A percentile compares a stretch with the other conserved stretches of the same genome.
phyloP scores from a whole-genome alignment of 2,329 filamentous ascomycete genomes.

The Xylariales sp. region DNA sequence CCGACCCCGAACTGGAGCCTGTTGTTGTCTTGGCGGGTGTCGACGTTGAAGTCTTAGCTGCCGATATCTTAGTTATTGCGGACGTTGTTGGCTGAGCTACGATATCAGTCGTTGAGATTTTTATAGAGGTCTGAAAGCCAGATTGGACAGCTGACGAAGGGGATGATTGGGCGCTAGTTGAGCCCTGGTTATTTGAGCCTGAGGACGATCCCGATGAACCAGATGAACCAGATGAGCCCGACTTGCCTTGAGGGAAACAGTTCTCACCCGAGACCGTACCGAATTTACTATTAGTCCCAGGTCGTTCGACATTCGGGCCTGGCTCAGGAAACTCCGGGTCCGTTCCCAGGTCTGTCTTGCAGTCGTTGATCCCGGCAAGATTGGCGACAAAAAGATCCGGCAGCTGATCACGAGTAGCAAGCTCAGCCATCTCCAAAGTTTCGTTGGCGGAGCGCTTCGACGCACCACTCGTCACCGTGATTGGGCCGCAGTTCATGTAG shows the following conservation, averaged over 20 bases:
- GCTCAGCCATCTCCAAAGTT: slow-evolving; percentile 34
- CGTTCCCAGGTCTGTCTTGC: slow-evolving; percentile 48
- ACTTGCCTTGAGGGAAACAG: slow-evolving; percentile 23
- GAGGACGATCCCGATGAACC: slow-evolving; percentile 12
- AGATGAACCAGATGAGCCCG: slow-evolving; percentile 10
- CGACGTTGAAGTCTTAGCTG: too few species aligned
- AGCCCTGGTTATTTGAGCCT: too few species aligned
- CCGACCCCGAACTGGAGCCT: neutral
- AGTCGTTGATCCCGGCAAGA: slow-evolving; percentile 44
- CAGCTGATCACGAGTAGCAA: slow-evolving; percentile 36
- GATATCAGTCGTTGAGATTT: too few species aligned
- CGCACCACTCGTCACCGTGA: slow-evolving; percentile 44
- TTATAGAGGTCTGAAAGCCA: neutral
- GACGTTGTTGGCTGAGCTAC: too few species aligned
- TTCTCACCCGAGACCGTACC: slow-evolving; percentile 17
- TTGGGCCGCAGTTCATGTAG: slow-evolving; percentile 59
- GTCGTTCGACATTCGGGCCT: slow-evolving; percentile 48
- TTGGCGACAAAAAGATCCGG: slow-evolving; percentile 69
- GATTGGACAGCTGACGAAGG: slow-evolving; percentile 1
- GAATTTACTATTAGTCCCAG: slow-evolving; percentile 26
- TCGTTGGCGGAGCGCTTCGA: slow-evolving; percentile 20
- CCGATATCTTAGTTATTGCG: too few species aligned
- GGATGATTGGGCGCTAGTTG: too few species aligned
- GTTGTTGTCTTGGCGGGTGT: neutral
- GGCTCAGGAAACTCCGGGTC: slow-evolving; percentile 61